Base-by-base conservation (phyloP, 768 basidiomycete genomes). In the Lactarius evosmus region DNA sequence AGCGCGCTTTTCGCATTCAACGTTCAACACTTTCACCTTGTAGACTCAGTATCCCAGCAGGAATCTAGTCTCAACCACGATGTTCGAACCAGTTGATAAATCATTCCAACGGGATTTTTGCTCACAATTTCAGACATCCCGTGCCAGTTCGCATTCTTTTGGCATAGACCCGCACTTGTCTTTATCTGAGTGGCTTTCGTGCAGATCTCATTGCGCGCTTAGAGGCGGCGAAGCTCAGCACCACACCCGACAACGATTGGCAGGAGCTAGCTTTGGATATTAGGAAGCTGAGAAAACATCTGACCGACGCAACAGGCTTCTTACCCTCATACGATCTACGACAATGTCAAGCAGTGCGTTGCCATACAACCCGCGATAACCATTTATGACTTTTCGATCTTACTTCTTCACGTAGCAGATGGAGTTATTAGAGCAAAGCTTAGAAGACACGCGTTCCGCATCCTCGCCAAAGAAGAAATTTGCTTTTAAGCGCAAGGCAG, bases 321-420 rank as follows among this genome's bases (percentile, higher is more conserved):
- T 75, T 93, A 51, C 87, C 90, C 4, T 77, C 80, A 41, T 91
- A 90, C 70, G 89, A 91, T 73, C 90, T 88, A 70, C 80, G 86
- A 59, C 86, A 85, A 70, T 88, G 81, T 70, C 87, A 88, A 72
- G 74, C 77, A 69, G 90, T 91, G 68, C 59, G 85, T 77, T 29
- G 58, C 50, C 27, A 34, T 60, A 34, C 8, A 46, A 17, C 19
- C 58, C 14, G 25, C 46, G 33, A 22, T n/a, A 41, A 58, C 5
- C 2, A 16, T 33, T n/a, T 3, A 33, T 19, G 36, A 27, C 11
- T 22, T 41, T 46, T 25, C 46, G 11, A 32, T 29, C 14, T 57
- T 34, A 55, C 29, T 25, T 17, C 58, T 12, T 29, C 5, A 16
- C 25, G 30, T 69, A 94, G 91, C 86, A 87, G 83, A 72, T 93